Evolutionary conservation across 805 yeast genomes (phyloP), one percentile per base, ranked within the genome.

Genomic region (Lachancea cidri): DNA sequence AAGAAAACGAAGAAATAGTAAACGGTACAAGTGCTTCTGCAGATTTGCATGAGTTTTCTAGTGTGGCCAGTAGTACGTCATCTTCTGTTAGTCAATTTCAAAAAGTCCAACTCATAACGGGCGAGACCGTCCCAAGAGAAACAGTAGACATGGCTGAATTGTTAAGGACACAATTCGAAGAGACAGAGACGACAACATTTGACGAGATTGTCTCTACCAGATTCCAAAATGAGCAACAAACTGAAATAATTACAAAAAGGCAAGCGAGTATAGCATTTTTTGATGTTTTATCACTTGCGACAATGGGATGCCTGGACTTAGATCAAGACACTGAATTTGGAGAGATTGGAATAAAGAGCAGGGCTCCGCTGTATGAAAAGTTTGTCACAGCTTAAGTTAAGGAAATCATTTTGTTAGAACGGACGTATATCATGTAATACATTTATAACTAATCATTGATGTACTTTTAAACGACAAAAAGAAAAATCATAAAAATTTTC

Each of bases 231-330:
- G 34, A 31, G 34, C 27, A 29, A 8, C 7, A 8, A 29, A n/a
- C 16, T 25, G 8, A 14, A 2, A 13, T 19, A 6, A 40, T 48
- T 7, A 45, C 58, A 7, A 58, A 44, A 42, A 41, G 38, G 13
- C 58, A 54, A 33, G 66, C 61, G 2, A 52, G 62, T 39, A 49
- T 44, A 31, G 48, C 85, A 40, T 88, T 88, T 62, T 88, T 87
- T 54, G 95, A 88, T 58, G 60, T 88, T 57, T 68, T 88, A 50
- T 91, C 87, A 3, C 68, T 88, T 43, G 94, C 94, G 2, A 81
- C 93, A 4, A 71, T 78, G 34, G 88, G 83, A 50, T 81, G 91
- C 40, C 66, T 88, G 35, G 66, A 68, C 13, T 60, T 87, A 32
- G 63, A 75, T 29, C 95, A 86, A 64, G 68, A 71, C 5, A 67